A percentile compares a stretch with the other conserved stretches of the same genome.
Conservation (phyloP, 495 filamentous ascomycete species). For the Neurospora sp. region DNA sequence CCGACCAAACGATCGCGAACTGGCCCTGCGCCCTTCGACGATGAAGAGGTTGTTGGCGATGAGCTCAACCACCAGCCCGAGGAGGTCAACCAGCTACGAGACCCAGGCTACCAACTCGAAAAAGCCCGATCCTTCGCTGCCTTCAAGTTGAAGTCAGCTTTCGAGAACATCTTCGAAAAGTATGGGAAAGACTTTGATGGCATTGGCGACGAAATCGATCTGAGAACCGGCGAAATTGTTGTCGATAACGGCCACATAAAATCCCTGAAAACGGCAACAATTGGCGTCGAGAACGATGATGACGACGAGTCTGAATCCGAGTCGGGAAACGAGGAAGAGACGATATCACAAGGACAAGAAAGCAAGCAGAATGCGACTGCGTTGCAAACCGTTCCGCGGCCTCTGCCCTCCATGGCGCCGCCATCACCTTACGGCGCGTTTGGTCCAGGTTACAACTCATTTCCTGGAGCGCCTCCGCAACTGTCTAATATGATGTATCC, state of each 20-base stretch:
- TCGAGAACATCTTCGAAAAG: constrained; percentile 80
- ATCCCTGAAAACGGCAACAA: constrained; percentile 29
- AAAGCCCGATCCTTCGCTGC: constrained; percentile 51
- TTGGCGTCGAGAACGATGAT: constrained; percentile 32
- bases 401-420: not conserved
- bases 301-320: constrained; percentile 7
- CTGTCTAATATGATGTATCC: constrained; percentile 7
- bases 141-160: constrained; percentile 60
- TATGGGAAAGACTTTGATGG: constrained; percentile 75
- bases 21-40: constrained; percentile 25
- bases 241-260: constrained; percentile 79
- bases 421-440: constrained; percentile 1
- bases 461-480: not conserved
- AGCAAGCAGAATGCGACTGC: not conserved
- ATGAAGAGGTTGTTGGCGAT: constrained; percentile 31
- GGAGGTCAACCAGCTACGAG: constrained; percentile 32
- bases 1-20: constrained; percentile 48
- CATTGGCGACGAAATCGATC: constrained; percentile 40
- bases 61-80: constrained; percentile 31
- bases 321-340: constrained; percentile 18
- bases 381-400: not conserved
- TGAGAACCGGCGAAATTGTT: constrained; percentile 59
- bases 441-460: not conserved
- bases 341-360: constrained; percentile 7
- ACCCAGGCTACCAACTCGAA: constrained; percentile 43